Base-by-base conservation (phyloP, 2,329 filamentous ascomycete species). In the Fusarium sp. region DNA sequence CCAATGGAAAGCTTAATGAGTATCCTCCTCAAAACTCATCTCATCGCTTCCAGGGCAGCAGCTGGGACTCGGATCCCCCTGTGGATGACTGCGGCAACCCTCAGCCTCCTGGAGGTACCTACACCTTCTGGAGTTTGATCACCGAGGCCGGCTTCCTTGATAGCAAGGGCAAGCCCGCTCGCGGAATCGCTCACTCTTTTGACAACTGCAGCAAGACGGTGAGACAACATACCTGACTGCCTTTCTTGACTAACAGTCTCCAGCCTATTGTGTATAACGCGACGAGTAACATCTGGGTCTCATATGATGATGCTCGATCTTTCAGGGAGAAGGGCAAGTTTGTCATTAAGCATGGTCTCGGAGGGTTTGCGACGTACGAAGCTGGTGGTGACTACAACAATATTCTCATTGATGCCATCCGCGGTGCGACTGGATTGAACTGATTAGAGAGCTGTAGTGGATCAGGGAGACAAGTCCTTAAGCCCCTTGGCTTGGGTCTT, bases 361-460 rank as follows among this genome's bases (percentile, higher is more conserved):
- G 56, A 31, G 75, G 75, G 4, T 77, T 77, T 2, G 70, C 52
- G 3, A 74, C 59, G 3, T 77, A 72, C 2, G 75, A 77, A 37
- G 72, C 75, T 18, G 75, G 75, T n/a, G 75, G 75, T 10, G 75
- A 77, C 5, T 70, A 59, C 5, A 70, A 77, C 65, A 77, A 77
- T 10, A 77, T 77, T 18, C 63, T 77, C 16, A 68, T 77, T 9
- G 11, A 77, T 20, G 35, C 75, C 10, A 73, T 77, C 7, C 75
- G 75, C 6, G 20, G 24, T 2, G 72, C 67, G 18, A 62, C 64
- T 31, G 72, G 72, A 9, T 35, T 76, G 22, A 35, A 31, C 13
- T 68, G 22, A 66, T 27, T 5, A 6, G 7, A 22, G 41, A 3
- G 20, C 7, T 45, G 41, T 22, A 22, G 20, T 22, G 11, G 3